Conservation (phyloP, 208 protist genomes). For the Phytomonas sp. region DNA sequence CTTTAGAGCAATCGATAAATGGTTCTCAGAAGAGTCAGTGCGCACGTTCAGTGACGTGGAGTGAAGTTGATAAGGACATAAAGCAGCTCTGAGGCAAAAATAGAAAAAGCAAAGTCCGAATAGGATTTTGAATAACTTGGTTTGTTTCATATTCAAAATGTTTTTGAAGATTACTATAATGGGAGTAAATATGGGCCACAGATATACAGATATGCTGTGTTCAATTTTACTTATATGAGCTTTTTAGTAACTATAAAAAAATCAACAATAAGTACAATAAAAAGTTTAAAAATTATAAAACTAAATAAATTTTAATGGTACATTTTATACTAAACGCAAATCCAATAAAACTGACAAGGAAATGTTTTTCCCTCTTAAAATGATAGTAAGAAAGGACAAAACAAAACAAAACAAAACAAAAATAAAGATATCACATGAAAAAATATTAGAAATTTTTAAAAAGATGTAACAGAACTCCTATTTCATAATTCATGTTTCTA, state of each 20-base stretch:
- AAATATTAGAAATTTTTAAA: background rate
- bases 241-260: conserved; percentile 1
- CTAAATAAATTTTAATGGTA: conserved; percentile 1
- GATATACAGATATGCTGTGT: background rate
- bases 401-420: conserved; percentile 12
- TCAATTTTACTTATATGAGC: background rate
- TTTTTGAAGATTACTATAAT: background rate
- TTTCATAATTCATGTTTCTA: conserved; percentile 5
- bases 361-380: conserved; percentile 1
- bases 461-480: background rate
- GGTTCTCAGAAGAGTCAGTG: conserved; percentile 16
- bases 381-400: conserved; percentile 7
- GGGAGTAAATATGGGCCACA: background rate
- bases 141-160: background rate
- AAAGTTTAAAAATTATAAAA: background rate
- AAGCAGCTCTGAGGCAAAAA: background rate
- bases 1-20: conserved; percentile 9
- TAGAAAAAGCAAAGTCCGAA: background rate
- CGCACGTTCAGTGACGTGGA: background rate
- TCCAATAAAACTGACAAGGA: conserved; percentile 12
- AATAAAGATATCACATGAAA: conserved; percentile 12
- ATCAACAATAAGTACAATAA: conserved; percentile 5
- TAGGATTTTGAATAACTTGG: background rate
- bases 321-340: conserved; percentile 7
- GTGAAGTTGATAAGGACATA: background rate